Evolutionary conservation across 257 asterid genomes (phyloP).

Genomic region (Lantana camara): DNA sequence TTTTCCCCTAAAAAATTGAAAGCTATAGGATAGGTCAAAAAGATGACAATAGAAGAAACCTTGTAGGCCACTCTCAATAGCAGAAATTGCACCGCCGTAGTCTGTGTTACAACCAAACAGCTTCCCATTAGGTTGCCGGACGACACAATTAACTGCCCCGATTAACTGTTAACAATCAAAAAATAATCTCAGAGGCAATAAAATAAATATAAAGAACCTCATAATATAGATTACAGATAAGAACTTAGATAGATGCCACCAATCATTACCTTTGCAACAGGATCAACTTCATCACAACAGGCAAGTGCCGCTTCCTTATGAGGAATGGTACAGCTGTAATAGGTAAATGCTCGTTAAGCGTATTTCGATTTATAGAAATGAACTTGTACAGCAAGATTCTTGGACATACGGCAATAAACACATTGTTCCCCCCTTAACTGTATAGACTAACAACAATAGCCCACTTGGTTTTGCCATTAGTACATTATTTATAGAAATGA

Average conservation of each 20-base stretch:
- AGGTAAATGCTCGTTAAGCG: constrained; percentile 21
- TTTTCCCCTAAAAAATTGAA: no score
- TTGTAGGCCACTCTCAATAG: constrained; percentile 82
- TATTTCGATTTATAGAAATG: neutral
- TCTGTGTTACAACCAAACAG: constrained; percentile 94
- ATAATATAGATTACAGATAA: constrained; percentile 12
- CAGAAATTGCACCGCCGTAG: constrained; percentile 89
- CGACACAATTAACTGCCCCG: constrained; percentile 87
- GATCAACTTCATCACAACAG: constrained; percentile 85
- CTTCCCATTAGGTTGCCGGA: constrained; percentile 78
- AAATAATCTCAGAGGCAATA: constrained; percentile 27
- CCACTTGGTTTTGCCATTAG: no score
- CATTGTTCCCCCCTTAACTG: no score
- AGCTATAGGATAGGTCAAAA: neutral
- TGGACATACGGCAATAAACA: neutral
- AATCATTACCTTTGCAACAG: constrained; percentile 85
- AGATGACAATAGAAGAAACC: constrained; percentile 47
- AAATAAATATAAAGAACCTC: constrained; percentile 11
- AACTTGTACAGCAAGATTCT: neutral
- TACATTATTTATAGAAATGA: neutral
- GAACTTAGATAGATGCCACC: constrained; percentile 7
- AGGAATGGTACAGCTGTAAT: constrained; percentile 90
- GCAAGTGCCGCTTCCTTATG: constrained; percentile 81
- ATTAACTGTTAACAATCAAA: constrained; percentile 57
- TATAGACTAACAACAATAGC: no score